Percentiles rank a stretch among this genome's conserved stretches.
These are phyloP conservation scores for Chlamydomonas reinhardtii DNA, from an alignment of 163 green algal species.

Conservation along the genomic window DNA sequence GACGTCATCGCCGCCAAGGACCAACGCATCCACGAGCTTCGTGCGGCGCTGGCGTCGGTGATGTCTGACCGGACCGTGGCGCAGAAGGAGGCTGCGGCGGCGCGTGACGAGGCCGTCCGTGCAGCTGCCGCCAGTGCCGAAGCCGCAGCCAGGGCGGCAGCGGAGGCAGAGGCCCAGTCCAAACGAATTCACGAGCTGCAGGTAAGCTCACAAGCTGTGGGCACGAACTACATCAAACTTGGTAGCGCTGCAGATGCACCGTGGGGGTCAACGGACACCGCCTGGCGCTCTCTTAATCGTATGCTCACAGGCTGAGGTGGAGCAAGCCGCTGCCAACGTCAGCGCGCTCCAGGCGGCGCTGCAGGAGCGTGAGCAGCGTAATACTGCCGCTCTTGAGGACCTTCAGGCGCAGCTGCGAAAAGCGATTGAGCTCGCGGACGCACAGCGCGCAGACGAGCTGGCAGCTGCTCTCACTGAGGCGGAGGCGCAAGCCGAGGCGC, in stretches of 20 bases:
- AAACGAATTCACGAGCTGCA: constrained; percentile 18
- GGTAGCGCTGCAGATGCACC: too few species aligned
- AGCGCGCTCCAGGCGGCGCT: not conserved
- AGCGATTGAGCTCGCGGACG: too few species aligned
- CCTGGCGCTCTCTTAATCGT: too few species aligned
- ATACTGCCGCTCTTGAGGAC: too few species aligned
- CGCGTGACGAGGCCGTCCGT: not conserved
- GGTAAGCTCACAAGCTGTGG: not conserved
- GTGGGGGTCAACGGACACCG: too few species aligned
- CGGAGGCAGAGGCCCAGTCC: not conserved
- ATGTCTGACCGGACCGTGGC: constrained; percentile 18
- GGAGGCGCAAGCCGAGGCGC: not conserved
- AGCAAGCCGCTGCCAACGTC: not conserved
- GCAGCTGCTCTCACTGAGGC: not conserved
- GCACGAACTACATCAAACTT: not conserved
- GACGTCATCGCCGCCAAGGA: constrained; percentile 42
- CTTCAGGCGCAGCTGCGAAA: too few species aligned
- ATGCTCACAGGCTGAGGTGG: too few species aligned
- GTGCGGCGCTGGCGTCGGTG: constrained; percentile 22
- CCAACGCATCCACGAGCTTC: constrained; percentile 48
- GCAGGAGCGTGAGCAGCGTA: not conserved
- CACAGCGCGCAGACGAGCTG: not conserved
- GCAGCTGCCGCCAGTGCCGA: not conserved
- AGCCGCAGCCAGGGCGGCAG: not conserved
- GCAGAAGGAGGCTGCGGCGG: not conserved